A percentile compares a stretch with the other conserved stretches of the same genome.
Conservation (phyloP, 805 yeast genomes). For the Nakazawaea holstii region DNA sequence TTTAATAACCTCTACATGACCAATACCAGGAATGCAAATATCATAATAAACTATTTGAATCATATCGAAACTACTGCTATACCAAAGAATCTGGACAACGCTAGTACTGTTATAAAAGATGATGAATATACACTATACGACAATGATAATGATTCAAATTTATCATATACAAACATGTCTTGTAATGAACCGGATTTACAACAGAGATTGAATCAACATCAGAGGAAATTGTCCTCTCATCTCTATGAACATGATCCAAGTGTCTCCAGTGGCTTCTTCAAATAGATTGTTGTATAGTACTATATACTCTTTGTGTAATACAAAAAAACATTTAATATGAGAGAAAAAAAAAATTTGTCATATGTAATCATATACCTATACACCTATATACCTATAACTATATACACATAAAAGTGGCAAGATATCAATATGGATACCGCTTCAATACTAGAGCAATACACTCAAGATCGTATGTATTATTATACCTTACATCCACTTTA, state of each 20-base stretch:
- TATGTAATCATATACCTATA: too few species aligned
- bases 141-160: not conserved
- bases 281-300: not conserved
- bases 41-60: conserved; percentile 16
- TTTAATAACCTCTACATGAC: conserved; percentile 36
- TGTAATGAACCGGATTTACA: not conserved
- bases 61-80: too few species aligned
- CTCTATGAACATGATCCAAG: not conserved
- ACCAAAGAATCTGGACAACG: too few species aligned
- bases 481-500: too few species aligned
- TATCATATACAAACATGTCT: not conserved
- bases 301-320: too few species aligned
- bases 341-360: not conserved
- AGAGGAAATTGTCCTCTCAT: not conserved
- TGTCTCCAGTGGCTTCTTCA: not conserved
- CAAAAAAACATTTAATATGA: not conserved
- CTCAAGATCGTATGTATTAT: conserved; percentile 28
- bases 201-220: not conserved
- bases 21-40: conserved; percentile 33
- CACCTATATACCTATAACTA: not conserved
- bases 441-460: conserved; percentile 67
- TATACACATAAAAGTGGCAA: not conserved
- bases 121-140: not conserved
- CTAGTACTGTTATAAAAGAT: too few species aligned
- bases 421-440: conserved; percentile 73